Percentiles rank a stretch among this genome's conserved stretches.
Evolutionary conservation across 1,284 basidiomycete species (phyloP).

Genomic region (Ustilago curta): DNA sequence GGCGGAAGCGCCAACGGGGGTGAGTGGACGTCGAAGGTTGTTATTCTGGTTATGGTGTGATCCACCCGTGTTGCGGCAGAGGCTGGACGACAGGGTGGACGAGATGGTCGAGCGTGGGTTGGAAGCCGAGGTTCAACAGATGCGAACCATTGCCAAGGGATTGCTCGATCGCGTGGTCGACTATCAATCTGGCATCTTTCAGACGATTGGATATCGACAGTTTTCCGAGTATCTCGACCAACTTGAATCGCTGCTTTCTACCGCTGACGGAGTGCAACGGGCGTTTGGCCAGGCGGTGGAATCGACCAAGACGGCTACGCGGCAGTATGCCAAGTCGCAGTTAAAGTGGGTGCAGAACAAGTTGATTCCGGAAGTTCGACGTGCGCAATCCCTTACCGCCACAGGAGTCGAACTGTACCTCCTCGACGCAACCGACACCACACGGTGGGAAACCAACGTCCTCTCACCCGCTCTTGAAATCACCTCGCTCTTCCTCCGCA

Average conservation of each 20-base stretch:
- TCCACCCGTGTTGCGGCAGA: constrained; percentile 75
- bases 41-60: constrained; percentile 93
- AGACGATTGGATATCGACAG: constrained; percentile 94
- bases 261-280: neutral
- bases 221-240: constrained; percentile 78
- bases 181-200: constrained; percentile 81
- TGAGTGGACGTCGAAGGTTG: constrained; percentile 75
- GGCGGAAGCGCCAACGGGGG: neutral
- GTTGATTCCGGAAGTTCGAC: constrained; percentile 78
- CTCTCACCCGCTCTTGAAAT: constrained; percentile 57
- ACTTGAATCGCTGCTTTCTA: constrained; percentile 41
- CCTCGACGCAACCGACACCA: constrained; percentile 77
- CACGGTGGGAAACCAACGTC: constrained; percentile 74
- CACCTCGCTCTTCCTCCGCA: constrained; percentile 73
- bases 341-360: constrained; percentile 93
- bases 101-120: constrained; percentile 90
- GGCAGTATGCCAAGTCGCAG: constrained; percentile 92
- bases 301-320: constrained; percentile 85
- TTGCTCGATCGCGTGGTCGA: constrained; percentile 69
- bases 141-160: constrained; percentile 70
- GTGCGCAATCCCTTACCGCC: constrained; percentile 13
- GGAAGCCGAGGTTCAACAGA: constrained; percentile 80
- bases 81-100: constrained; percentile 85
- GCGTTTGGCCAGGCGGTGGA: constrained; percentile 77
- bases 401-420: constrained; percentile 71